Conservation (phyloP, 306 rosid genomes). For the Dryas octopetala region DNA sequence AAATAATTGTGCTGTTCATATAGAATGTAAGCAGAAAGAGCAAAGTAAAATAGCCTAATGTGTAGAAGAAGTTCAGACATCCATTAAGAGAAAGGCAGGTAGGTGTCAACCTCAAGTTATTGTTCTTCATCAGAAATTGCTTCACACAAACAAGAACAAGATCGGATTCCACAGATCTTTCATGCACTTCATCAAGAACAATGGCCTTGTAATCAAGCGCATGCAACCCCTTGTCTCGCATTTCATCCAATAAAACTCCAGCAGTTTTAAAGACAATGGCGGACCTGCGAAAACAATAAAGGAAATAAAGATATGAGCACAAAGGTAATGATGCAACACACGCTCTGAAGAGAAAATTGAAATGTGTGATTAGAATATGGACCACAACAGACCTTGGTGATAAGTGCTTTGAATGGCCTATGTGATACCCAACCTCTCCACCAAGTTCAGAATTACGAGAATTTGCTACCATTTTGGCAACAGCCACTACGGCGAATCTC, state of each 20-base stretch:
- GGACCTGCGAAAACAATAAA: conserved; percentile 42
- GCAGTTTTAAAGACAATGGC: conserved; percentile 84
- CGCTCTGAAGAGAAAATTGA: background rate
- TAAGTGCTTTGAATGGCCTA: conserved; percentile 68
- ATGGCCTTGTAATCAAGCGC: conserved; percentile 83
- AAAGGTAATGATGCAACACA: background rate
- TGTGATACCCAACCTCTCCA: conserved; percentile 87
- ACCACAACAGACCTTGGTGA: conserved; percentile 48
- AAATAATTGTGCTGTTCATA: background rate
- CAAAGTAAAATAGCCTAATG: background rate
- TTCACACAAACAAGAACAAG: conserved; percentile 85
- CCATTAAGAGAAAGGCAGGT: background rate
- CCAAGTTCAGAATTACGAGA: conserved; percentile 75
- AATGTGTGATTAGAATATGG: background rate
- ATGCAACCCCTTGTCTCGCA: conserved; percentile 69
- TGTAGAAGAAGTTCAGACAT: background rate
- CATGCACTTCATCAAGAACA: conserved; percentile 93
- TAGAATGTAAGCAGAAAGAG: background rate
- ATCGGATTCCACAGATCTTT: conserved; percentile 94
- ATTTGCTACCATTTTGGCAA: conserved; percentile 82
- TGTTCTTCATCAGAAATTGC: conserved; percentile 73
- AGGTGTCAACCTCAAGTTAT: conserved; percentile 61
- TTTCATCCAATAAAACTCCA: conserved; percentile 86
- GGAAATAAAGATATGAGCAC: background rate
- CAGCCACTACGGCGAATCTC: conserved; percentile 88